phyloP scores from a whole-genome alignment of 2,329 filamentous ascomycete genomes.

The Penicillium sp. region DNA sequence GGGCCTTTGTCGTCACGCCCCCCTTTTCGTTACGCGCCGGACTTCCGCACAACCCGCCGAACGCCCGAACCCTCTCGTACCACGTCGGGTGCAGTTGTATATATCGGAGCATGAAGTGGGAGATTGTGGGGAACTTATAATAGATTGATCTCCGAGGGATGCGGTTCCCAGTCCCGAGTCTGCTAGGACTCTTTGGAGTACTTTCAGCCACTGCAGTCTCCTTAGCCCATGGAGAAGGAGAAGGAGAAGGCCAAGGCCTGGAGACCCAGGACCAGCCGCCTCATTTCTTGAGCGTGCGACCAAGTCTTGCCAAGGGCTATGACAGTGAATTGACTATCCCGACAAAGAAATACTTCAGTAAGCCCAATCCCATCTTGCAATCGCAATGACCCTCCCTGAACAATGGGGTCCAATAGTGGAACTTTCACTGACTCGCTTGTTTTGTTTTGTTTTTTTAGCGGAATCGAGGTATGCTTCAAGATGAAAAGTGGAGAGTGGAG shows the following conservation, averaged over 20 bases:
- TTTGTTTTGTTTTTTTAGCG: slow-evolving; percentile 27
- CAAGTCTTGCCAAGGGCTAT: slow-evolving; percentile 41
- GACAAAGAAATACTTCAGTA: slow-evolving; percentile 53
- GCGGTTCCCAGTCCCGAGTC: slow-evolving; percentile 17
- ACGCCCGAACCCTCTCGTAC: background rate
- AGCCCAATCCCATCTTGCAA: slow-evolving; percentile 20
- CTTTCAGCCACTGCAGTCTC: slow-evolving; percentile 13
- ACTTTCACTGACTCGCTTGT: slow-evolving; percentile 3
- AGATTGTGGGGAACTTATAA: background rate
- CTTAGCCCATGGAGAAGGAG: slow-evolving; percentile 15
- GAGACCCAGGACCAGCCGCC: slow-evolving; percentile 13
- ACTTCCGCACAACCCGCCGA: slow-evolving; percentile 1
- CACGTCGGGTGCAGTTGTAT: background rate
- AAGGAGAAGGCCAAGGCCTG: background rate
- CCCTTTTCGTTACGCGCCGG: background rate
- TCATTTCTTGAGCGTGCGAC: slow-evolving; percentile 47
- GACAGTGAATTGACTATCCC: slow-evolving; percentile 41
- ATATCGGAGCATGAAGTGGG: slow-evolving; percentile 1
- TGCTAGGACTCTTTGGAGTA: slow-evolving; percentile 22
- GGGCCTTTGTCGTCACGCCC: background rate
- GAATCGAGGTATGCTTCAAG: slow-evolving; percentile 44
- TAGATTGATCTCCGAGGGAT: slow-evolving; percentile 11
- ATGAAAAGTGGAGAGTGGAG: background rate
- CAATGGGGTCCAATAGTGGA: background rate
- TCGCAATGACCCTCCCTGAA: background rate